These are phyloP conservation scores for Elsinoe batatas DNA, from an alignment of 2,329 filamentous ascomycete species.

Conservation along the genomic window DNA sequence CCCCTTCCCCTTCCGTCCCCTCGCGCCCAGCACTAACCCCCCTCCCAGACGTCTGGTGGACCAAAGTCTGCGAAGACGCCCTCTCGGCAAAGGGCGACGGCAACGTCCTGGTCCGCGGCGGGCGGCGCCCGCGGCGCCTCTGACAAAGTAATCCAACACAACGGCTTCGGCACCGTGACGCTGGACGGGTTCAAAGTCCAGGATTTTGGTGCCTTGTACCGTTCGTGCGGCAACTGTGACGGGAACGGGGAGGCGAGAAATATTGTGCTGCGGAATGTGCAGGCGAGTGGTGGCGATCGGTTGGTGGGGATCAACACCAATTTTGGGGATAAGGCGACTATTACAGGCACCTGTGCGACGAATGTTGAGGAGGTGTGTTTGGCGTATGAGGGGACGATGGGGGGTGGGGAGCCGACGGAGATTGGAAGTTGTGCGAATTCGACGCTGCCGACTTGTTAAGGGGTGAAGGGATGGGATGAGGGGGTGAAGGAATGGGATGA, in stretches of 20 bases:
- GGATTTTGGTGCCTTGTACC: slow-evolving; percentile 41
- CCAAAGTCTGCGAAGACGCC: slow-evolving; percentile 34
- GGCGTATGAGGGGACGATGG: slow-evolving; percentile 25
- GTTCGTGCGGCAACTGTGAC: slow-evolving; percentile 43
- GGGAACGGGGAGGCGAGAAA: slow-evolving; percentile 30
- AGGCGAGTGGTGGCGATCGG: slow-evolving; percentile 33
- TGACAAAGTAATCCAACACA: slow-evolving; percentile 37
- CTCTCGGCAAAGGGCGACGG: slow-evolving; percentile 23
- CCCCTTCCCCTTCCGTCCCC: background rate
- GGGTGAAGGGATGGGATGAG: background rate
- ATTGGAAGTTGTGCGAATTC: background rate
- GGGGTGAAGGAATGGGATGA: background rate
- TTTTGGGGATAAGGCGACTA: slow-evolving; percentile 39
- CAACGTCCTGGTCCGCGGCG: slow-evolving; percentile 25
- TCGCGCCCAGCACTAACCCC: background rate
- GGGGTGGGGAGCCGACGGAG: slow-evolving; percentile 7
- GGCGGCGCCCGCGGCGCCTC: slow-evolving; percentile 31
- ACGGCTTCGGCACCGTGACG: slow-evolving; percentile 31
- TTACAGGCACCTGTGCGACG: slow-evolving; percentile 33
- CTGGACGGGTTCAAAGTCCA: slow-evolving; percentile 34
- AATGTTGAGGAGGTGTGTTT: slow-evolving; percentile 28
- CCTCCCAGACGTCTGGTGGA: slow-evolving; percentile 36
- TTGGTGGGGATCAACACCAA: slow-evolving; percentile 44
- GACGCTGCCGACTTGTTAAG: background rate
- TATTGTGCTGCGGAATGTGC: slow-evolving; percentile 36